Evolutionary conservation across 1,284 basidiomycete genomes (phyloP), one percentile per base, ranked within the genome.

Genomic region (Sutorius eximius): DNA sequence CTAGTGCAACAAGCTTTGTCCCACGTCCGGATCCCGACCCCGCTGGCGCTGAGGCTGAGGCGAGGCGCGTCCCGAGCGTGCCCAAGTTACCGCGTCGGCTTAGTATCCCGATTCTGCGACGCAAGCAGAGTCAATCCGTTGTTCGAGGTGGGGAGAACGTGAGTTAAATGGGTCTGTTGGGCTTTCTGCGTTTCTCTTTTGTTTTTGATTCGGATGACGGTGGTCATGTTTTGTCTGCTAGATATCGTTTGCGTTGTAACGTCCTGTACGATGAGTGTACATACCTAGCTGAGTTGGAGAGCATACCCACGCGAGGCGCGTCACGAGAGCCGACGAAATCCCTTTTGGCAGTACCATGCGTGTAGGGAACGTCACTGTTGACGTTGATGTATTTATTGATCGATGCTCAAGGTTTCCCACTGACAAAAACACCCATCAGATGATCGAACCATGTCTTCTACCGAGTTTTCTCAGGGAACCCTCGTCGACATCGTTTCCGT

Each of bases 101-200:
- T n/a, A 68, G 69, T 36, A 69, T 68, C 20, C 69, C 68, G 0
- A 58, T 69, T 49, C 50, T 68, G 37, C 64, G 66, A n/a, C 66
- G 68, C 30, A 71, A 65, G 49, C 67, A 67, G 20, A 56, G 58
- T 55, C 61, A 56, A 29, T 20, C 52, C 1, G 54, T 42, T 4
- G 27, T 58, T 12, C 51, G 20, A 32, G 53, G 41, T 6, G 48
- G 2, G 7, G 61, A 43, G 37, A 49, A 18, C 20, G 45, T 15
- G 34, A 30, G 41, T 32, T 59, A 49, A 56, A 37, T 29, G 29
- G n/a, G 38, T 24, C n/a, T 24, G 7, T 2, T 10, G 34, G 10
- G 13, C 8, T 16, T 16, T 8, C 10, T 34, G n/a, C n/a, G n/a
- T 3, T 11, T 18, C 34, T 18, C 50, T 51, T 22, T 56, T 51